Conservation (phyloP, 345 rosid species). For the Streptanthus diversifolius region DNA sequence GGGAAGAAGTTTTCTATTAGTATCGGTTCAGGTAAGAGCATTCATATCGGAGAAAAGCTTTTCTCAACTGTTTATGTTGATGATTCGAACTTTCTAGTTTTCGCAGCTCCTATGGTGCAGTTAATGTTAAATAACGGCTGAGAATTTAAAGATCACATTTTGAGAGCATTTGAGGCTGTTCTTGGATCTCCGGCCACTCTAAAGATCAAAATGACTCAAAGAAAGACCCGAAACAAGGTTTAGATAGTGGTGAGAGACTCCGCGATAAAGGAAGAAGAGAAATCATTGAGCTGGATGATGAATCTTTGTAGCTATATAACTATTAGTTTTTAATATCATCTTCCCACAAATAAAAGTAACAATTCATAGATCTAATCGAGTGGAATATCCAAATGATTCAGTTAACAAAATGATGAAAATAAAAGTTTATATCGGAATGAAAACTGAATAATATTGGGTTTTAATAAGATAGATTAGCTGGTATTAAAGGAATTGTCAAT, state of each 20-base stretch:
- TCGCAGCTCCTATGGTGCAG: slow-evolving; percentile 86
- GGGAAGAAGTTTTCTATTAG: slow-evolving; percentile 78
- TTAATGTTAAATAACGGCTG: slow-evolving; percentile 70
- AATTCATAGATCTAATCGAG: too few species aligned
- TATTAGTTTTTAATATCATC: too few species aligned
- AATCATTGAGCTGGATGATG: slow-evolving; percentile 58
- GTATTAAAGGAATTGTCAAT: too few species aligned
- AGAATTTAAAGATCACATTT: slow-evolving; percentile 59
- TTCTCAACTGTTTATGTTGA: background rate
- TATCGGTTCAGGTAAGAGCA: slow-evolving; percentile 70
- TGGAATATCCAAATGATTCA: too few species aligned
- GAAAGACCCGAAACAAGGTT: slow-evolving; percentile 36
- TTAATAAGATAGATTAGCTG: too few species aligned
- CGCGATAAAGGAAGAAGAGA: slow-evolving; percentile 47
- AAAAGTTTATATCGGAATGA: too few species aligned
- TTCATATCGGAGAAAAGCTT: background rate
- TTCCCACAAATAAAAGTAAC: too few species aligned
- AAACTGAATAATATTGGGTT: too few species aligned
- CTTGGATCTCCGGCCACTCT: slow-evolving; percentile 73
- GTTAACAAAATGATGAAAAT: too few species aligned
- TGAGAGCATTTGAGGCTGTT: slow-evolving; percentile 79
- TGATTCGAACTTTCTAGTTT: slow-evolving; percentile 18
- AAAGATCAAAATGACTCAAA: slow-evolving; percentile 71
- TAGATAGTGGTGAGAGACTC: background rate
- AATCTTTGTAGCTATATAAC: too few species aligned